Conservation (phyloP, 495 filamentous ascomycete genomes). For the Oleoguttula mirabilis region DNA sequence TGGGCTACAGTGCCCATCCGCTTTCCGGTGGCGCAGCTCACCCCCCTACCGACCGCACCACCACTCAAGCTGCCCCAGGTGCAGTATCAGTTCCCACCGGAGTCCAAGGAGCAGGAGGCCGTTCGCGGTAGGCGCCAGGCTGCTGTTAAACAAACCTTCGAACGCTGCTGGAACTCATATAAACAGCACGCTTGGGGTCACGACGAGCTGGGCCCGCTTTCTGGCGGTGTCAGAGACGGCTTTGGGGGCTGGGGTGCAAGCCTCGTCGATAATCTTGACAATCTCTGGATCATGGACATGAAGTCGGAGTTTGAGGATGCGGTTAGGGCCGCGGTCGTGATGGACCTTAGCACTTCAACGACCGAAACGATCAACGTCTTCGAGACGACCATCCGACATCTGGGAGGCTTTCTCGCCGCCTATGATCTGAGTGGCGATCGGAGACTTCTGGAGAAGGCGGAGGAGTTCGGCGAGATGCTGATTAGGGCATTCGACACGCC, state of each 20-base stretch:
- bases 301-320: constrained; percentile 48
- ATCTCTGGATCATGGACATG: constrained; percentile 51
- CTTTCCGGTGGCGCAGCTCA: constrained; percentile 12
- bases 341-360: constrained; percentile 40
- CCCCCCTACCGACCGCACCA: constrained; percentile 10
- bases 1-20: constrained; percentile 11
- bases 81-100: constrained; percentile 23
- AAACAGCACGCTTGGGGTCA: constrained; percentile 28
- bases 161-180: constrained; percentile 27
- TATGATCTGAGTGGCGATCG: constrained; percentile 30
- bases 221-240: constrained; percentile 29
- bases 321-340: constrained; percentile 39
- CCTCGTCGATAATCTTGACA: constrained; percentile 50
- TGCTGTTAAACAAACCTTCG: constrained; percentile 26
- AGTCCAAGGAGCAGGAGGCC: constrained; percentile 17
- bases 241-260: constrained; percentile 55
- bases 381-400: constrained; percentile 31
- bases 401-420: constrained; percentile 29
- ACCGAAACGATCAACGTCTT: constrained; percentile 28
- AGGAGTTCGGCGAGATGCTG: constrained; percentile 32
- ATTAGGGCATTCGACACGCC: constrained; percentile 31
- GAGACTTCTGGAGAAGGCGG: constrained; percentile 25
- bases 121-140: constrained; percentile 18
- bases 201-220: constrained; percentile 29
- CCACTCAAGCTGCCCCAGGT: constrained; percentile 18